phyloP scores from a whole-genome alignment of 2,329 filamentous ascomycete species.

The Escovopsis sp. region DNA sequence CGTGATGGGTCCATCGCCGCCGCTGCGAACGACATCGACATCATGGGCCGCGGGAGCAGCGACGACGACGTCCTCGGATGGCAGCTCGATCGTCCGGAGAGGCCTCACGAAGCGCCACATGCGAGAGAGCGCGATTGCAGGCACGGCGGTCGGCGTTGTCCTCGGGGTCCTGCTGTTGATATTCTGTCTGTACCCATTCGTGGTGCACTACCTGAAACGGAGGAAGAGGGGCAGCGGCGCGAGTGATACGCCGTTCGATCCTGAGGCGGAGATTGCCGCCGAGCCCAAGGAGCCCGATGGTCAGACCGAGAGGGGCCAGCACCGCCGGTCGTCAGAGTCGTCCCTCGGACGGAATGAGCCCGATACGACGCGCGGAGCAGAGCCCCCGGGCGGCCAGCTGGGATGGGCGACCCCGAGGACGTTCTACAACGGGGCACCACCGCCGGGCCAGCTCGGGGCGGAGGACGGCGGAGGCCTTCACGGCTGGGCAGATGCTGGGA shows the following conservation, averaged over 20 bases:
- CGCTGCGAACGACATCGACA: background rate
- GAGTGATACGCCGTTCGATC: conserved; percentile 12
- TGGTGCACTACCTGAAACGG: conserved; percentile 19
- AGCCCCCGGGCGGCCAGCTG: conserved; percentile 12
- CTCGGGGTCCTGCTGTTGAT: conserved; percentile 18
- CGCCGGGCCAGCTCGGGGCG: too few relatives aligned
- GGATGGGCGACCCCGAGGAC: conserved; percentile 8
- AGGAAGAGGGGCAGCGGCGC: conserved; percentile 15
- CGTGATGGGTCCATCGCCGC: too few relatives aligned
- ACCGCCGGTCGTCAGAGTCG: conserved; percentile 22
- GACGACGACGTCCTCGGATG: background rate
- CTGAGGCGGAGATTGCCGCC: conserved; percentile 16
- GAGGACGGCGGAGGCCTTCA: too few relatives aligned
- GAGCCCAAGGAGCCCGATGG: conserved; percentile 5
- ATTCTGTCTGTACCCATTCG: conserved; percentile 25
- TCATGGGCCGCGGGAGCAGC: too few relatives aligned
- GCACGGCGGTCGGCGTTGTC: conserved; percentile 22
- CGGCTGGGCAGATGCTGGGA: background rate
- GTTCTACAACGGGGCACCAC: too few relatives aligned
- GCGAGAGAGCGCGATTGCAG: conserved; percentile 22
- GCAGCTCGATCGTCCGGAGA: background rate
- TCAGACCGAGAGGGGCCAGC: conserved; percentile 10
- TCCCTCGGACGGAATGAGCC: conserved; percentile 17
- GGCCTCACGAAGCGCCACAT: conserved; percentile 14
- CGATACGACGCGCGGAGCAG: conserved; percentile 15